Evolutionary conservation across 768 basidiomycete species (phyloP), one percentile per base, ranked within the genome.

Genomic region (Lactarius deliciosus): DNA sequence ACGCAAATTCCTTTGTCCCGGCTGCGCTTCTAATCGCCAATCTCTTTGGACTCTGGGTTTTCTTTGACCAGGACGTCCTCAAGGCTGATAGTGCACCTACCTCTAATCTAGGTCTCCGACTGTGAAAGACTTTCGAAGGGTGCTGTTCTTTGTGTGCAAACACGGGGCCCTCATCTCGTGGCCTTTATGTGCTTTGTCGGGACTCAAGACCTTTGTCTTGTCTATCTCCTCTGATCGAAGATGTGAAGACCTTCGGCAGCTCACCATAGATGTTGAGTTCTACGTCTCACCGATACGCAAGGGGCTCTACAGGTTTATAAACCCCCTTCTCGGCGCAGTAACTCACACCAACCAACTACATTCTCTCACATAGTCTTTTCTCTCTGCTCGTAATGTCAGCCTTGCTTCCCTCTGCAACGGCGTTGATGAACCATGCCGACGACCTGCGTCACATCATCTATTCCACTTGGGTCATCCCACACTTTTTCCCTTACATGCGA

Each of bases 401-500:
- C 36, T 22, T 38, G 13, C 57, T 58, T 40, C 57, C 38, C 57
- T 41, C 57, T 58, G 38, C 38, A 58, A 58, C 32, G 9, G 38
- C 57, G 57, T 40, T 58, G 34, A 36, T 58, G 34, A 16, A 58
- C 3, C 57, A 58, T 8, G 57, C 38, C 36, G 38, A 58, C 25
- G 57, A 58, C 57, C 38, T 38, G 22, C 57, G 57, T 40, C 57
- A 58, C 15, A 15, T 40, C n/a, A 58, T 58, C 57, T 58, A 58
- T 34, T 6, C 36, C 15, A 22, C 36, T 28, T 58, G 57, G 57
- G 15, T 58, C 38, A 40, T 38, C 4, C 57, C 57, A 6, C 57
- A 38, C 38, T 58, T 58, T 40, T 58, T 58, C 36, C 57, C 57
- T 58, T 58, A 58, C 22, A 58, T 58, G 57, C 32, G 38, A 13